Evolutionary conservation across 2,329 filamentous ascomycete genomes (phyloP), one percentile per base, ranked within the genome.

Genomic region (Verticillium albo-atrum): DNA sequence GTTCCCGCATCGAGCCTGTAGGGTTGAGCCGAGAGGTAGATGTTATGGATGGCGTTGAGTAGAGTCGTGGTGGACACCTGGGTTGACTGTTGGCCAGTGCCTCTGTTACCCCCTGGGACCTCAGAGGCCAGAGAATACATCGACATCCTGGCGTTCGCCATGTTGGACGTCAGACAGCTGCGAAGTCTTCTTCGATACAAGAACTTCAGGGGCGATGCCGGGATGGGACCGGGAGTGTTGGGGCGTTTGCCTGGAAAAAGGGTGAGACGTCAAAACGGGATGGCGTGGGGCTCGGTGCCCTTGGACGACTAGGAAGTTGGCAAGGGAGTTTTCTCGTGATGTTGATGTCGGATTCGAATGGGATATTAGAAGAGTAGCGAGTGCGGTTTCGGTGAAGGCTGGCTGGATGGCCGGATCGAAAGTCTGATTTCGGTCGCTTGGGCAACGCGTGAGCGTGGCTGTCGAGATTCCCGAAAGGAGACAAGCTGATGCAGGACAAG

Each of bases 41-140:
- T 89, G 67, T 91, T 92, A 77, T 99, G 95, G 53, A 97, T 83
- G 59, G 91, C 86, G 76, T 98, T 98, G 59, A 99, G 84, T 54
- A 98, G 84, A 0, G 92, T 96, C 2, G 93, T 97, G 2, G 94
- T 96, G 6, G 94, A 97, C 58, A 97, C 88, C 72, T 96, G 92
- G 53, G 88, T 79, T 10, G 90, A 82, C 68, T 91, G 85, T 68
- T 89, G 87, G 58, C 86, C 86, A 34, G 83, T 79, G 64, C 79
- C 81, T 66, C 84, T 81, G 63, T 78, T 75, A 50, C 81, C 81
- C 55, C 82, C 82, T 61, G 84, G 77, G 54, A 87, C 86, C 64
- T 89, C 85, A 65, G 86, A 88, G 66, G 79, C 80, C 70, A 86
- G 79, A 65, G 87, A 89, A 71, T 88, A 89, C 81, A 88, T 86